These are phyloP conservation scores for Crithidia sp. DNA, from an alignment of 208 protist genomes.

Conservation along the genomic window DNA sequence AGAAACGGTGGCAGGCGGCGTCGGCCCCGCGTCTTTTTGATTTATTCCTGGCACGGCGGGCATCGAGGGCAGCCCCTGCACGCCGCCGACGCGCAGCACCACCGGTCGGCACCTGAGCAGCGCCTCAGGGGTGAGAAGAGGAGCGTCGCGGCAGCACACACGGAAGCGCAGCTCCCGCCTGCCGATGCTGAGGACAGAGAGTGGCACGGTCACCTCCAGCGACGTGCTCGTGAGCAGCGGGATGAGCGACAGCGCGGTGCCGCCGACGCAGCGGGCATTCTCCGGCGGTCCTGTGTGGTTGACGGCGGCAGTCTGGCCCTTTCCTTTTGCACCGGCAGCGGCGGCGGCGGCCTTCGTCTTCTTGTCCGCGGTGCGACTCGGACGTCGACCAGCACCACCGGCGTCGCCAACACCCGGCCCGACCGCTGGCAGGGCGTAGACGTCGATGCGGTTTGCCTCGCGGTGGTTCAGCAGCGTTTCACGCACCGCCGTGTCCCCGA, in stretches of 20 bases:
- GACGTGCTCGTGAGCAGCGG: constrained; percentile 23
- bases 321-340: constrained; percentile 18
- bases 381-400: neutral
- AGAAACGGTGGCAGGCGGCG: neutral
- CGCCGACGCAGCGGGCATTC: constrained; percentile 21
- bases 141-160: constrained; percentile 27
- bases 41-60: neutral
- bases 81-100: constrained; percentile 26
- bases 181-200: neutral
- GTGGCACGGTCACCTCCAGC: constrained; percentile 18
- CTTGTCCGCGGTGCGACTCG: neutral
- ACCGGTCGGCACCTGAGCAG: constrained; percentile 30
- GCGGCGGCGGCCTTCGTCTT: constrained; percentile 7
- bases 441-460: constrained; percentile 30
- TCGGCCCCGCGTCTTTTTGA: neutral
- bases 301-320: neutral
- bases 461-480: constrained; percentile 21
- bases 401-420: neutral
- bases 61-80: constrained; percentile 20
- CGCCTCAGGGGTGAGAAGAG: constrained; percentile 20
- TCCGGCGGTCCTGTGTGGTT: constrained; percentile 16
- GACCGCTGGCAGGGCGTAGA: constrained; percentile 13
- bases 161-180: constrained; percentile 16
- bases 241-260: constrained; percentile 15
- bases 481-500: constrained; percentile 2